Base-by-base conservation (phyloP, 768 basidiomycete genomes). In the Mycena pura region DNA sequence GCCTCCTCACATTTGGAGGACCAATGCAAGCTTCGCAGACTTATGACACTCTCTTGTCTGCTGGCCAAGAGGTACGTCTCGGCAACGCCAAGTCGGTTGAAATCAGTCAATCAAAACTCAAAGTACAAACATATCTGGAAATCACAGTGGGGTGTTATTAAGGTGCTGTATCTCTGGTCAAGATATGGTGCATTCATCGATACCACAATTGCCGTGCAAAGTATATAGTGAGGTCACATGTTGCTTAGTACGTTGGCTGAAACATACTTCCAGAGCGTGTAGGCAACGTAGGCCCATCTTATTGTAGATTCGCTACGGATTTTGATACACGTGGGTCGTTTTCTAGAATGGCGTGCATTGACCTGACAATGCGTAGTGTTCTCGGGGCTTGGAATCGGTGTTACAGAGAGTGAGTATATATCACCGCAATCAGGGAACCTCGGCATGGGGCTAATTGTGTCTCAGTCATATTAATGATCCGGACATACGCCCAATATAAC, bases 101-200 rank as follows among this genome's bases (percentile, higher is more conserved):
- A n/a, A n/a, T n/a, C n/a, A 40, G 9, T 40, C n/a, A 22, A 13
- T 22, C 8, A 21, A 15, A 9, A 5, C 15, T 15, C 24, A 7
- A 15, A 62, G 61, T 34, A 47, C 31, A 27, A n/a, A 0, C 29
- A 57, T 27, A 59, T 72, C 14, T 74, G 73, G 73, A 51, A 47
- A 13, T 58, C 65, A 4, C 55, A 50, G 38, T 72, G 69, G 67
- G 57, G 63, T 31, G 22, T 67, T 2, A 65, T 69, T 10, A 74
- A 71, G 41, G 51, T 53, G 44, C 55, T 74, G 32, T 76, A 69
- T 54, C 53, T 74, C 28, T 57, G 70, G n/a, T 60, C 68, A 46
- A 70, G 71, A 31, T 76, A 76, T 39, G 55, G 65, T 15, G 62
- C 67, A 2, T 70, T 72, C 32, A 22, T 71, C 22, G 70, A 74